Conservation (phyloP, 2,329 filamentous ascomycete genomes). For the Pyrenophora tritici-repentis region DNA sequence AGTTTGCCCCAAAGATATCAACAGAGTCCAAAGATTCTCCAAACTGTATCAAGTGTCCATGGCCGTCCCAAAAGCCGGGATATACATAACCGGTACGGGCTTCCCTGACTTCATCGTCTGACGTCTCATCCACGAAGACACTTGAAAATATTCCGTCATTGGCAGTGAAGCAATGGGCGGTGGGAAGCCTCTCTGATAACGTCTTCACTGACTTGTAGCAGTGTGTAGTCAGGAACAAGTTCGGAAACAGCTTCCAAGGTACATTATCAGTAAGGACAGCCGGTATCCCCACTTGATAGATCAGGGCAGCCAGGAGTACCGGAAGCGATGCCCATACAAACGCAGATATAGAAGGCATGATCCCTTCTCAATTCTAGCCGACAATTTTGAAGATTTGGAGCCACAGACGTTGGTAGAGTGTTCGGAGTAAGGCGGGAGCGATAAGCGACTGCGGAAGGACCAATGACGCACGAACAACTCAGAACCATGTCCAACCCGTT, state of each 20-base stretch:
- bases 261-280: constrained; percentile 22
- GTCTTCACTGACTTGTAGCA: constrained; percentile 56
- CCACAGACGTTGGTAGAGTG: not conserved
- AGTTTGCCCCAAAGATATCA: constrained; percentile 64
- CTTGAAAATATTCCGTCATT: constrained; percentile 55
- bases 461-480: not conserved
- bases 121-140: constrained; percentile 38
- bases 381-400: not conserved
- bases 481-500: too few species aligned
- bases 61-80: constrained; percentile 72
- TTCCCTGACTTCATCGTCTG: constrained; percentile 13
- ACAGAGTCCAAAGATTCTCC: constrained; percentile 71
- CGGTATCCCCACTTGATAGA: constrained; percentile 36
- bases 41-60: constrained; percentile 69
- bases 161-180: constrained; percentile 61
- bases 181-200: constrained; percentile 45
- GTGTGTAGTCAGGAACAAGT: constrained; percentile 38
- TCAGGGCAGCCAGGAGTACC: constrained; percentile 30
- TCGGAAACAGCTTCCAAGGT: constrained; percentile 27
- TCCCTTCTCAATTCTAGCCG: constrained; percentile 1
- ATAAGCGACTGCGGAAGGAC: constrained; percentile 1
- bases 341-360: constrained; percentile 28
- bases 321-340: constrained; percentile 33
- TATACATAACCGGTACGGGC: constrained; percentile 59
- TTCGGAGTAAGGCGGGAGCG: not conserved